Evolutionary conservation across 345 rosid genomes (phyloP), one percentile per base, ranked within the genome.

Genomic region (Corymbia maculata): DNA sequence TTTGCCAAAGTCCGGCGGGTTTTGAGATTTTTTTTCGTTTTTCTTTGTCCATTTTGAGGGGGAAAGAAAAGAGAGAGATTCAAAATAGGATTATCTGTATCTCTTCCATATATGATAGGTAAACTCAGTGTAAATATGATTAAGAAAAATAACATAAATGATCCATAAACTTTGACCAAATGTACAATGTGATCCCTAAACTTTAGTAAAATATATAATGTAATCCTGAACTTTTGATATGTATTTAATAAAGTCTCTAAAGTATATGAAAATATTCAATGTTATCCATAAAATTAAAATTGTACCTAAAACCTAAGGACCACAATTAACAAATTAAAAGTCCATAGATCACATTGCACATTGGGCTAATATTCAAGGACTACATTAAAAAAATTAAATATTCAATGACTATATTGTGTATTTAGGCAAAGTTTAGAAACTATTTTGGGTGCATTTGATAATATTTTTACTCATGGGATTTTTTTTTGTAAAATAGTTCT

Each of bases 301-400:
- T 0, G 5, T 55, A 55, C 11, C 13, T 0, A 21, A 55, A 55
- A 12, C 4, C 22, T 55, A 55, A 1, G 10, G 0, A 55, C 22
- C 61, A 22, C 21, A 22, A 21, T 55, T 1, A 55, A 55, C 1
- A 22, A 55, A 55, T 55, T 55, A 0, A 55, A 21, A 55, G 1
- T 22, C 8, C 10, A 55, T 0, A 1, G 12, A 55, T 2, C 1
- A 0, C 5, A 0, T 2, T 4, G 0, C 2, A 55, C 1, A 55
- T 55, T 9, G 12, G 1, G 2, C 9, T 2, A 55, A 21, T 2
- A 5, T 55, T 55, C 2, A 22, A 21, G 1, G 2, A 9, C 0
- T 55, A 55, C 9, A 22, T 22, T 22, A 5, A 55, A 55, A 5
- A 55, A 55, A 55, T 55, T 2, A 55, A 51, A 21, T 21, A 2